Base-by-base conservation (phyloP, 1,284 basidiomycete genomes). In the Gymnopus androsaceus region DNA sequence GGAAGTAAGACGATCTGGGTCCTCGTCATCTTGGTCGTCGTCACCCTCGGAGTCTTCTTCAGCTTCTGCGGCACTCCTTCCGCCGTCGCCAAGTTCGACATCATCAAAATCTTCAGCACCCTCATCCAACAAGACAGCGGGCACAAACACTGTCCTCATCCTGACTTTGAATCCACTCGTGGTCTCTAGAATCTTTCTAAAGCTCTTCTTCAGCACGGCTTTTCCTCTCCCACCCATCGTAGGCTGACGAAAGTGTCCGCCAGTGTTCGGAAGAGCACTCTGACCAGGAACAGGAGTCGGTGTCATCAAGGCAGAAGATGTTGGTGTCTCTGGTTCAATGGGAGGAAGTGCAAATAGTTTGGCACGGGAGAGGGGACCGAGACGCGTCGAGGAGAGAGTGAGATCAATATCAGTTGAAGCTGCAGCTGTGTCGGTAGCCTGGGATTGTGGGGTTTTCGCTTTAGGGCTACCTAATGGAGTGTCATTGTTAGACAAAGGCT, bases 121-220 rank as follows among this genome's bases (percentile, higher is more conserved):
- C 23, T 27, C 49, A 23, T 47, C 47, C 17, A 51, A 25, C 64
- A 66, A 12, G 17, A 94, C 82, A 63, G 92, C 87, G 0, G 92
- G 93, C 2, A 94, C 84, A 63, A 94, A 92, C 6, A 93, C 85
- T 0, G 92, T 94, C 19, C 92, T 82, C 92, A 95, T 94, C 31
- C 92, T 84, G 17, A 95, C 89, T 23, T 85, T 81, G 68, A 95
- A 88, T 1, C 92, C 92, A 14, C 90, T 90, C 3, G 87, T 85
- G 0, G 90, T 87, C 42, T 77, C 76, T 14, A 95, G 70, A 1
- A 88, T 86, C 62, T 89, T 87, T n/a, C 93, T 81, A 70, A 85
- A 94, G 1, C 91, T 91, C 69, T 93, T 94, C 46, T 90, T 85
- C 11, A 95, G 72, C 0, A 90, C 51, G 6, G 41, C 19, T 36